Conservation (phyloP, 2,329 filamentous ascomycete genomes). For the Xylaria sp. region DNA sequence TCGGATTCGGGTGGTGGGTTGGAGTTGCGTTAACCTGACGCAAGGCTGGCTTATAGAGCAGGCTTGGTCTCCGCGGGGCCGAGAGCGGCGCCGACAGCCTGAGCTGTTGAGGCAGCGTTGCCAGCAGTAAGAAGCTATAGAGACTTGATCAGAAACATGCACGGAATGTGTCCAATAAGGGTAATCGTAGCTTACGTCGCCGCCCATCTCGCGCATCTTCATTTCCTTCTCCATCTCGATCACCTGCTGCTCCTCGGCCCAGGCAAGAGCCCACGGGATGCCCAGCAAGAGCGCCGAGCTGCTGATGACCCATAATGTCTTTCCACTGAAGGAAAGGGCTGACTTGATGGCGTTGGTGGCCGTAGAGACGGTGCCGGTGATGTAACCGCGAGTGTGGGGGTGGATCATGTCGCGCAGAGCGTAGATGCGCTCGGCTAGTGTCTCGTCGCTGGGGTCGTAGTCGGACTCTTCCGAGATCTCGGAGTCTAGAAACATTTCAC, state of each 20-base stretch:
- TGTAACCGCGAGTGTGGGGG: constrained; percentile 63
- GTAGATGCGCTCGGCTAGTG: constrained; percentile 62
- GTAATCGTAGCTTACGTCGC: constrained; percentile 46
- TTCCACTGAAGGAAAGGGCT: constrained; percentile 68
- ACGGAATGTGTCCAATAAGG: background rate
- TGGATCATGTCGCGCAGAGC: constrained; percentile 73
- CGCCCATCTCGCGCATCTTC: constrained; percentile 87
- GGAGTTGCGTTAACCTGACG: background rate
- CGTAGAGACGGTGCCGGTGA: constrained; percentile 54
- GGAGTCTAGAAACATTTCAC: constrained; percentile 52
- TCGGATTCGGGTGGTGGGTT: background rate
- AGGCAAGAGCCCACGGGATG: constrained; percentile 88
- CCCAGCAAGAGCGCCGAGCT: constrained; percentile 85
- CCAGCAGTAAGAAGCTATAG: constrained; percentile 45
- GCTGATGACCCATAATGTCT: constrained; percentile 84
- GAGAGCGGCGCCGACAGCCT: constrained; percentile 47
- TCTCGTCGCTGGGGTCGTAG: constrained; percentile 54
- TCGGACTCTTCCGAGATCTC: constrained; percentile 79
- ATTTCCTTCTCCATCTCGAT: constrained; percentile 97
- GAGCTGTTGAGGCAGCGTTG: constrained; percentile 39
- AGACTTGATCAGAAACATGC: constrained; percentile 10
- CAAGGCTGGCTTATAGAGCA: constrained; percentile 40
- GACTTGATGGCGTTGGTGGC: constrained; percentile 54
- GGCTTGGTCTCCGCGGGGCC: constrained; percentile 44
- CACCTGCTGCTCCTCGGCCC: constrained; percentile 93